These are phyloP conservation scores for Didymella lethalis DNA, from an alignment of 2,329 filamentous ascomycete species.

Conservation along the genomic window DNA sequence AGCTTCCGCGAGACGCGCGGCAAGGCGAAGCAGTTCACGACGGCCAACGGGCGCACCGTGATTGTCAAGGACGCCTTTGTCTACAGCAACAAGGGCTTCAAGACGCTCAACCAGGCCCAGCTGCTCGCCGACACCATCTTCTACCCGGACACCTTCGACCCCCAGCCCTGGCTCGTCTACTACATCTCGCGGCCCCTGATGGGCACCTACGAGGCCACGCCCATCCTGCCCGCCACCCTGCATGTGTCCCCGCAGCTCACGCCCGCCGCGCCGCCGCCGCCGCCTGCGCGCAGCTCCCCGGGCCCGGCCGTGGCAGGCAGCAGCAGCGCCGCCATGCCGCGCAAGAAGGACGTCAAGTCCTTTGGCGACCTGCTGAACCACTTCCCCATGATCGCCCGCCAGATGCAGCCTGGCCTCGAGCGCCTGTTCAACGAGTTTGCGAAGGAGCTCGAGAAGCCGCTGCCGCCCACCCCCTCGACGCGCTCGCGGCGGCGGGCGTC, in stretches of 20 bases:
- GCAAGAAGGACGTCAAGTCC: slow-evolving; percentile 89
- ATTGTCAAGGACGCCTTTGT: slow-evolving; percentile 92
- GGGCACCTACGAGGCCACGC: slow-evolving; percentile 79
- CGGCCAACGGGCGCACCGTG: slow-evolving; percentile 89
- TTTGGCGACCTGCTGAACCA: slow-evolving; percentile 90
- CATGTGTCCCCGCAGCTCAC: slow-evolving; percentile 31
- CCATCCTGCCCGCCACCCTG: slow-evolving; percentile 69
- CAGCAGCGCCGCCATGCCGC: slow-evolving; percentile 56
- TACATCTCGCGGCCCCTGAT: slow-evolving; percentile 91
- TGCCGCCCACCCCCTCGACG: slow-evolving; percentile 73
- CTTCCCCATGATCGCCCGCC: slow-evolving; percentile 93
- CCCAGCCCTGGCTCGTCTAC: slow-evolving; percentile 94
- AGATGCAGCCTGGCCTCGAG: slow-evolving; percentile 94
- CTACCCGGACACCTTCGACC: slow-evolving; percentile 88
- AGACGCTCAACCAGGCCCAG: slow-evolving; percentile 86
- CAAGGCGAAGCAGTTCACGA: slow-evolving; percentile 94
- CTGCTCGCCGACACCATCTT: slow-evolving; percentile 84
- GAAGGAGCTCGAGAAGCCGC: slow-evolving; percentile 81
- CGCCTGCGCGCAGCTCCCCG: slow-evolving; percentile 19
- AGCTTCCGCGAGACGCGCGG: slow-evolving; percentile 81
- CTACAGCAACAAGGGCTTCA: slow-evolving; percentile 98
- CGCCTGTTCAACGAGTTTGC: slow-evolving; percentile 89
- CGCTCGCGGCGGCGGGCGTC: slow-evolving; percentile 46
- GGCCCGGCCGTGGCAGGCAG: slow-evolving; percentile 27
- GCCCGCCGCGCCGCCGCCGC: slow-evolving; percentile 14